These are phyloP conservation scores for Quercus dentata DNA, from an alignment of 306 rosid species.

Conservation along the genomic window DNA sequence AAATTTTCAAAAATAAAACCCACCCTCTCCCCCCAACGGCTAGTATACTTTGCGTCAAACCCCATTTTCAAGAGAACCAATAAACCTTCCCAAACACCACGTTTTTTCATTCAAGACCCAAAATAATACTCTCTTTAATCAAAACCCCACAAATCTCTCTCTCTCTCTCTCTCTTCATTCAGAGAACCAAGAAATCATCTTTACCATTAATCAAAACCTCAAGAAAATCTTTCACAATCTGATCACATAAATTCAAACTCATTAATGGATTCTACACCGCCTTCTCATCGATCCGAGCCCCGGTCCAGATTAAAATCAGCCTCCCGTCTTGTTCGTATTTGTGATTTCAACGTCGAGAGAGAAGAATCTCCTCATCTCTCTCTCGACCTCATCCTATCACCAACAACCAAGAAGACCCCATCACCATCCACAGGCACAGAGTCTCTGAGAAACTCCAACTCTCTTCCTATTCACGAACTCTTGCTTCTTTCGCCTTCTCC, in stretches of 20 bases:
- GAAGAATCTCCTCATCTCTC: slow-evolving; percentile 37
- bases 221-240: too few species aligned
- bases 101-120: neutral
- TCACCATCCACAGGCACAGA: slow-evolving; percentile 31
- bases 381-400: slow-evolving; percentile 26
- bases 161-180: neutral
- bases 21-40: slow-evolving; percentile 37
- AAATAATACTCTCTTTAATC: neutral
- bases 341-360: slow-evolving; percentile 9
- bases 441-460: slow-evolving; percentile 35
- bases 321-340: slow-evolving; percentile 28
- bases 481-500: slow-evolving; percentile 66
- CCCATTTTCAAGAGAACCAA: neutral
- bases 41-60: slow-evolving; percentile 11
- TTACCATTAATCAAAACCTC: too few species aligned
- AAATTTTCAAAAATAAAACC: slow-evolving; percentile 9
- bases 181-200: neutral
- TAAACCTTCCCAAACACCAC: neutral
- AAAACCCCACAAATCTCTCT: neutral
- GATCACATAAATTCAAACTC: neutral
- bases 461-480: slow-evolving; percentile 52
- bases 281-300: slow-evolving; percentile 31
- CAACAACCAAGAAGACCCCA: slow-evolving; percentile 30
- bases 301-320: slow-evolving; percentile 37
- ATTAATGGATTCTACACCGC: slow-evolving; percentile 54